A percentile compares a stretch with the other conserved stretches of the same genome.
Conservation (phyloP, 2,329 filamentous ascomycete species). For the Ascomycota sp. region DNA sequence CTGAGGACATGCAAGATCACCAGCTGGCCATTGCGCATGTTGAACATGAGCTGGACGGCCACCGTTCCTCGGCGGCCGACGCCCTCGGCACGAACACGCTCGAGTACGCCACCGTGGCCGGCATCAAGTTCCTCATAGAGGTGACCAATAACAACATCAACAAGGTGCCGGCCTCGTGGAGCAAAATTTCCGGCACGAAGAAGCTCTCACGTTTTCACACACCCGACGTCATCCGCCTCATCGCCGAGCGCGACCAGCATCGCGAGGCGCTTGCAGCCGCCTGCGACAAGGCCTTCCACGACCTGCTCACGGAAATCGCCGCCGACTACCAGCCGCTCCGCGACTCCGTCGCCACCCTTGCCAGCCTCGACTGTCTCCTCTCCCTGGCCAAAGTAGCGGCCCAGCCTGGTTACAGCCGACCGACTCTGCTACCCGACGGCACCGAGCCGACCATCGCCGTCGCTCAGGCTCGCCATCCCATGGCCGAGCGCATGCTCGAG, state of each 20-base stretch:
- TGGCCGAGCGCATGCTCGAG: conserved; percentile 80
- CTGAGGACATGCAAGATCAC: conserved; percentile 70
- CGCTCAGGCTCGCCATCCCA: conserved; percentile 61
- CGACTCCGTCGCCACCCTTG: conserved; percentile 70
- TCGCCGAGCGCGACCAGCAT: conserved; percentile 80
- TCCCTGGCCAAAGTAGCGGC: conserved; percentile 69
- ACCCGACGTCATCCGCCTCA: conserved; percentile 64
- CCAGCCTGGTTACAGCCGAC: conserved; percentile 75
- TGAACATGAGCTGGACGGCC: conserved; percentile 68
- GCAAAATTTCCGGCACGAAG: conserved; percentile 88
- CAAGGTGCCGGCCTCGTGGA: conserved; percentile 81
- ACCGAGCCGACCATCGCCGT: conserved; percentile 43
- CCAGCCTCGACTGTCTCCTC: conserved; percentile 73
- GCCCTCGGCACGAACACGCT: conserved; percentile 52
- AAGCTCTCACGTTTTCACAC: conserved; percentile 85
- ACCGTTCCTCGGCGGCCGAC: conserved; percentile 49
- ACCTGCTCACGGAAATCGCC: conserved; percentile 53
- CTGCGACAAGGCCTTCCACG: conserved; percentile 64
- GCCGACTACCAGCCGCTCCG: conserved; percentile 76
- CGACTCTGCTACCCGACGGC: conserved; percentile 40
- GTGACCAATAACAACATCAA: conserved; percentile 67
- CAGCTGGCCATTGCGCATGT: conserved; percentile 83
- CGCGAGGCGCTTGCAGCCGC: conserved; percentile 83
- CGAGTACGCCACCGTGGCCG: conserved; percentile 64
- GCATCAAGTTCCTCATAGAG: conserved; percentile 90